Percentiles rank a stretch among this genome's conserved stretches.
Conservation (phyloP, 2,329 filamentous ascomycete genomes). For the Hysterium pulicare region DNA sequence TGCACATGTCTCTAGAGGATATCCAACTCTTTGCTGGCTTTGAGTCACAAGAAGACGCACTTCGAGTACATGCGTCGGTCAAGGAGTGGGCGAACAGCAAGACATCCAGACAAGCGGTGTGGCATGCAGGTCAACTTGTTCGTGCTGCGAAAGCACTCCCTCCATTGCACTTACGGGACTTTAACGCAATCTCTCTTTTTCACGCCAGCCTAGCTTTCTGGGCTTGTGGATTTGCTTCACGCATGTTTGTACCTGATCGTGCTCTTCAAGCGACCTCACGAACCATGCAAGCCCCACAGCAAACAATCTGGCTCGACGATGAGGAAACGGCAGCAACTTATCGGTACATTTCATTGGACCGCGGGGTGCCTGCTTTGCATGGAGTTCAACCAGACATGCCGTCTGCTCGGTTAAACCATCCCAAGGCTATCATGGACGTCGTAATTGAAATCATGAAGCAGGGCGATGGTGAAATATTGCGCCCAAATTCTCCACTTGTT, state of each 20-base stretch:
- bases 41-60: constrained; percentile 64
- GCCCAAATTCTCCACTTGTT: constrained; percentile 55
- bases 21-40: constrained; percentile 66
- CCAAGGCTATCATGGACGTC: constrained; percentile 57
- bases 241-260: constrained; percentile 31
- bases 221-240: constrained; percentile 60
- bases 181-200: constrained; percentile 66
- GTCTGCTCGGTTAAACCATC: constrained; percentile 49
- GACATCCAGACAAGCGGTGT: constrained; percentile 59
- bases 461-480: constrained; percentile 37
- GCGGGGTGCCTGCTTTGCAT: constrained; percentile 53
- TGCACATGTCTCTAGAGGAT: constrained; percentile 63
- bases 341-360: constrained; percentile 56
- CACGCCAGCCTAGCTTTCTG: constrained; percentile 67
- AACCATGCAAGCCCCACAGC: constrained; percentile 29
- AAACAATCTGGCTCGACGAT: constrained; percentile 52
- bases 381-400: constrained; percentile 27
- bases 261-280: constrained; percentile 28
- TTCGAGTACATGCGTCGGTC: constrained; percentile 56
- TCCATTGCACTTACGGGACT: constrained; percentile 56
- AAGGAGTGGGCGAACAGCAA: constrained; percentile 57
- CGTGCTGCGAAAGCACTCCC: constrained; percentile 57
- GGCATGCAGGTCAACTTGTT: constrained; percentile 66
- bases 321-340: constrained; percentile 52
- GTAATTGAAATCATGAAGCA: constrained; percentile 58